These are phyloP conservation scores for Wickerhamiella spandovensis DNA, from an alignment of 805 yeast genomes.

Conservation along the genomic window DNA sequence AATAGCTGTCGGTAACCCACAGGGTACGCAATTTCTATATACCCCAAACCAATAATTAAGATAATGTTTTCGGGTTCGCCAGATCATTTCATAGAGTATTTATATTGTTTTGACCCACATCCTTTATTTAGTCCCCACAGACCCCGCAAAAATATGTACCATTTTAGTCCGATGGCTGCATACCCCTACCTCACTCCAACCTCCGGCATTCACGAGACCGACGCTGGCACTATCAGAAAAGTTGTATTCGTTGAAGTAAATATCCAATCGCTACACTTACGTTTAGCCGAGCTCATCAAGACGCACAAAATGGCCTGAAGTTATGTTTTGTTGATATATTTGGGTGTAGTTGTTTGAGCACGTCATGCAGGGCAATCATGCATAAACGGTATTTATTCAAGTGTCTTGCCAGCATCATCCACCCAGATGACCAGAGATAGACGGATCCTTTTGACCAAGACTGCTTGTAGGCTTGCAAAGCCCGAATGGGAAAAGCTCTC, in stretches of 20 bases:
- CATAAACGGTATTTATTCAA: neutral
- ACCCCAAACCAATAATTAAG: too few species aligned
- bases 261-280: too few species aligned
- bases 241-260: too few species aligned
- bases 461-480: neutral
- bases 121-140: neutral
- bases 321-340: too few species aligned
- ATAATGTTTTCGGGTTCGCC: neutral
- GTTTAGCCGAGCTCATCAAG: too few species aligned
- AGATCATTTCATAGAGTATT: neutral
- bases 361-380: too few species aligned
- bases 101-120: too few species aligned
- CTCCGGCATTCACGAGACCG: neutral
- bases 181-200: neutral
- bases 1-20: neutral
- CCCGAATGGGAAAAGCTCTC: slow-evolving; percentile 43
- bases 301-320: too few species aligned
- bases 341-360: too few species aligned
- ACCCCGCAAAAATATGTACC: neutral
- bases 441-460: neutral
- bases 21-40: neutral
- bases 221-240: too few species aligned
- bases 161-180: neutral
- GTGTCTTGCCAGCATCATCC: too few species aligned
- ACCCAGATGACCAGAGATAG: neutral